phyloP scores from a whole-genome alignment of 768 basidiomycete genomes.

The Trametes cingulata region DNA sequence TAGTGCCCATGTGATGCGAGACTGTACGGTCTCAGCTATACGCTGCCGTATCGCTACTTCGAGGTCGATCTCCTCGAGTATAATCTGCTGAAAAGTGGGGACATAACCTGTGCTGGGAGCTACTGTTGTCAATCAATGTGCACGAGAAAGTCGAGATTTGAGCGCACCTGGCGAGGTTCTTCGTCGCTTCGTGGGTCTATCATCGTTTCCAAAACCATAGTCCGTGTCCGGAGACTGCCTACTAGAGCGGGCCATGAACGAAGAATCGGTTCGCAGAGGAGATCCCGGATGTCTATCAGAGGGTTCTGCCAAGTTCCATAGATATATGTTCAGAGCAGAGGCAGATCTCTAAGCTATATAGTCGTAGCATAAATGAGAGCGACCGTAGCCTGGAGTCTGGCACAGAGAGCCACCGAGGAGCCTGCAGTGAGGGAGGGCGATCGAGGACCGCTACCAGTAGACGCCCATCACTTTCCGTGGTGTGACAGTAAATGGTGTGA shows the following conservation, averaged over 20 bases:
- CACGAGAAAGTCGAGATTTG: neutral
- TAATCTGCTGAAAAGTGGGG: slow-evolving; percentile 23
- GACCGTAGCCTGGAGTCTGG: neutral
- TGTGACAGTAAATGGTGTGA: no score
- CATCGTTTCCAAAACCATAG: neutral
- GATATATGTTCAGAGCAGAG: no score
- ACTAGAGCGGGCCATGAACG: neutral
- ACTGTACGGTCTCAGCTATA: slow-evolving; percentile 42
- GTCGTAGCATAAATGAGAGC: no score
- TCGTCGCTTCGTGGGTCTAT: slow-evolving; percentile 15
- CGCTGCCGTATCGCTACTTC: slow-evolving; percentile 46
- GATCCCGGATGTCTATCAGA: neutral
- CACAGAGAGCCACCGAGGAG: no score
- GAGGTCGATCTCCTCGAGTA: slow-evolving; percentile 44
- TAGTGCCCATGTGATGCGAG: slow-evolving; percentile 49
- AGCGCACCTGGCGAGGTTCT: slow-evolving; percentile 3
- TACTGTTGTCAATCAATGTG: neutral
- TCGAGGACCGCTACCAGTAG: no score
- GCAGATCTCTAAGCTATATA: no score
- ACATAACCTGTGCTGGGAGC: neutral
- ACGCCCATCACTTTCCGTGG: no score
- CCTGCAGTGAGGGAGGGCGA: no score
- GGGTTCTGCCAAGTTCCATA: no score
- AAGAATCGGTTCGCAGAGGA: neutral
- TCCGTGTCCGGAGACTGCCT: neutral